These are phyloP conservation scores for Amauroascus niger DNA, from an alignment of 2,329 filamentous ascomycete genomes.

Conservation along the genomic window DNA sequence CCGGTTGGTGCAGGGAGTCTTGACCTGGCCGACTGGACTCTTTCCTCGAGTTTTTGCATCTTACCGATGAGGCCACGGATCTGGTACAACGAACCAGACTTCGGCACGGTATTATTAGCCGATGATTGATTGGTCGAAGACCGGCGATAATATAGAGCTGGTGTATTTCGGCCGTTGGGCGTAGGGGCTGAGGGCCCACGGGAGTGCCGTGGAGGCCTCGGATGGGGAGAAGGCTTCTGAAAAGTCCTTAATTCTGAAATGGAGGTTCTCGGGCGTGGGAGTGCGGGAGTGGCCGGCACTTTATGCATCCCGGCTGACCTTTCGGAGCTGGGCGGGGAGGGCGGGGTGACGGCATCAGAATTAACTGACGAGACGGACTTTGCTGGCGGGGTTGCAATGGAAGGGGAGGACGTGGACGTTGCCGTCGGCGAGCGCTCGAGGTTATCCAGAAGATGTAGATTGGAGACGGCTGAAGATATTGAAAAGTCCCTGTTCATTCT, in stretches of 20 bases:
- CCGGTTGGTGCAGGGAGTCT: slow-evolving; percentile 74
- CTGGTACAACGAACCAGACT: slow-evolving; percentile 67
- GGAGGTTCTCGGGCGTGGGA: slow-evolving; percentile 35
- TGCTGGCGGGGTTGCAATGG: slow-evolving; percentile 73
- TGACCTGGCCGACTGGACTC: slow-evolving; percentile 82
- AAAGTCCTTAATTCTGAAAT: slow-evolving; percentile 43
- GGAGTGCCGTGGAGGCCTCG: slow-evolving; percentile 41
- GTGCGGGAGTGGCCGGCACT: slow-evolving; percentile 45
- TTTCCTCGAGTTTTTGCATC: slow-evolving; percentile 91
- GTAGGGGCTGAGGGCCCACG: slow-evolving; percentile 52
- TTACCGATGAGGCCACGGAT: slow-evolving; percentile 90
- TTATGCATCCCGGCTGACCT: slow-evolving; percentile 55
- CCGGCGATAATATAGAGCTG: slow-evolving; percentile 35
- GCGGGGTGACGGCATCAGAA: slow-evolving; percentile 67
- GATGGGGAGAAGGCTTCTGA: slow-evolving; percentile 44
- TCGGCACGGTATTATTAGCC: slow-evolving; percentile 17
- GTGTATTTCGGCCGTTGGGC: slow-evolving; percentile 38
- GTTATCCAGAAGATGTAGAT: slow-evolving; percentile 37
- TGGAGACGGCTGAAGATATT: slow-evolving; percentile 20
- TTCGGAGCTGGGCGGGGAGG: slow-evolving; percentile 89
- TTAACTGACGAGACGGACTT: slow-evolving; percentile 54
- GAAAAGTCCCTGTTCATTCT: slow-evolving; percentile 43
- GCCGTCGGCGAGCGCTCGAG: slow-evolving; percentile 60
- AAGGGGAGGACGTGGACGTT: slow-evolving; percentile 70
- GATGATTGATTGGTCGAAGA: slow-evolving; percentile 12